These are phyloP conservation scores for Talaromyces liani DNA, from an alignment of 495 filamentous ascomycete species.

Conservation along the genomic window DNA sequence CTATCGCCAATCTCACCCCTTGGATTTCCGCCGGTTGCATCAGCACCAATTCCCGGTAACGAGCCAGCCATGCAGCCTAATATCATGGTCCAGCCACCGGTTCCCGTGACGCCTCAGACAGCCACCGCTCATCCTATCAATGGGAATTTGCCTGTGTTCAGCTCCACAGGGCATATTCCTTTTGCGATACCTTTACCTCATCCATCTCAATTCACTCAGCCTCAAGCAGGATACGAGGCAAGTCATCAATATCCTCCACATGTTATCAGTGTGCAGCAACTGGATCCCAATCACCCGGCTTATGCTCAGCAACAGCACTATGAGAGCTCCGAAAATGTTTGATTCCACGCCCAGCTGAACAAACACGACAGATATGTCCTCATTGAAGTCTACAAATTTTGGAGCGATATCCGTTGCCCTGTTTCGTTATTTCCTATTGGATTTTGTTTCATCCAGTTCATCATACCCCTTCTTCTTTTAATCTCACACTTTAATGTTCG, in stretches of 20 bases:
- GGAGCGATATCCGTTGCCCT: neutral
- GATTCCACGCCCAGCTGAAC: neutral
- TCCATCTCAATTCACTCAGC: neutral
- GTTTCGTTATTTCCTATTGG: neutral
- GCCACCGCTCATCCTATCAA: conserved; percentile 20
- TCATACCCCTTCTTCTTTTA: neutral
- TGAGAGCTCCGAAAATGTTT: neutral
- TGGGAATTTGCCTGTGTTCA: conserved; percentile 43
- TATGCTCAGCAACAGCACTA: neutral
- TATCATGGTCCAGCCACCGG: conserved; percentile 21
- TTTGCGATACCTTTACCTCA: conserved; percentile 23
- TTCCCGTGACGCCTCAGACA: conserved; percentile 15
- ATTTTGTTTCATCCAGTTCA: neutral
- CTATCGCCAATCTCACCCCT: neutral
- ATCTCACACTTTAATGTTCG: neutral
- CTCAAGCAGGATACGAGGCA: neutral
- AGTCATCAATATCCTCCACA: neutral
- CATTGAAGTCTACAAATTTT: neutral
- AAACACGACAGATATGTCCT: neutral
- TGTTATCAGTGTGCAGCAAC: neutral
- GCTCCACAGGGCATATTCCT: conserved; percentile 41
- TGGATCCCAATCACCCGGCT: neutral
- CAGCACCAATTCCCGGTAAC: conserved; percentile 10
- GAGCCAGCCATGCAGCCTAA: conserved; percentile 8
- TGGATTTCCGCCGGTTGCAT: conserved; percentile 18